Base-by-base conservation (phyloP, 192 early-diverging fungal genomes). In the Dimargaris xerosporica region DNA sequence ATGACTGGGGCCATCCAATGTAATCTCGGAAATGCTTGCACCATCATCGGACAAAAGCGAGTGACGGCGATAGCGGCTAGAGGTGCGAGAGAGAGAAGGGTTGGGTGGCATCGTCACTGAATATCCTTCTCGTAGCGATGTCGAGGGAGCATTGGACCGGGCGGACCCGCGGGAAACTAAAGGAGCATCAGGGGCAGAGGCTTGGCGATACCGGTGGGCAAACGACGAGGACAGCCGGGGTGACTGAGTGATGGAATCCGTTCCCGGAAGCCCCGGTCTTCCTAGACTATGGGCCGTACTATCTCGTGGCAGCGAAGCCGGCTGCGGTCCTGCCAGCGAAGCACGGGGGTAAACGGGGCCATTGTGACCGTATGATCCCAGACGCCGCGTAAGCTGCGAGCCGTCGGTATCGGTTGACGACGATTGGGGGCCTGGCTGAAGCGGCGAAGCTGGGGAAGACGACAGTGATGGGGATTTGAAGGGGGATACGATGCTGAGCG, bases 381-480 rank as follows among this genome's bases (percentile, higher is more conserved):
- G 58, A 17, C 58, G 58, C 4, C n/a, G 31, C 4, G 58, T 42
- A 26, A n/a, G 31, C 39, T 41, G 43, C 7, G 58, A 60, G 17
- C 34, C 34, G 2, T 60, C 58, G n/a, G 58, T 60, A 13, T 60
- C 58, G 41, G 34, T 41, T 30, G 58, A 60, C n/a, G 58, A 60
- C n/a, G 58, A 60, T 42, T 41, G 58, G 39, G 15, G 58, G 15
- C 5, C 41, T 44, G 13, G 43, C 7, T 41, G 43, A n/a, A 44
- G 41, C 4, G 58, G 58, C 5, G 58, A 60, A 21, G 43, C 43
- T 44, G 58, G 58, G 31, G 58, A 60, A 13, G 58, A 41, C 19
- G 58, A 60, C n/a, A 60, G 43, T n/a, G 58, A 60, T 5, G 58
- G 58, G 5, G 58, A 60, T 44, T 60, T 60, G 23, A 60, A 60